Evolutionary conservation across 2,329 filamentous ascomycete species (phyloP).

Genomic region (Emmonsiellopsis sp.): DNA sequence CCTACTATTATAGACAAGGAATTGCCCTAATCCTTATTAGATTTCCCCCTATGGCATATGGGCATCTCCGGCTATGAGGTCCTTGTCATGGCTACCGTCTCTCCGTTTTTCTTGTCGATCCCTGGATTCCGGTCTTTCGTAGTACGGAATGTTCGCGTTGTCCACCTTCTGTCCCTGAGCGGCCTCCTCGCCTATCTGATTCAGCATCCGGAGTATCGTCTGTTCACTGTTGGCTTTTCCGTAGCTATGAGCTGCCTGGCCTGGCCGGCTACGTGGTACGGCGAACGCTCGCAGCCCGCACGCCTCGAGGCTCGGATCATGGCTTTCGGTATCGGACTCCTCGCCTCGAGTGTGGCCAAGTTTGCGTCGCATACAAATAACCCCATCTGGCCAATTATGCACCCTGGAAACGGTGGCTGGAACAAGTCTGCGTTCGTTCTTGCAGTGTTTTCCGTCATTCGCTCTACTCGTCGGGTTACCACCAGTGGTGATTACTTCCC

Average conservation of each 20-base stretch:
- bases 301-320: slow-evolving; percentile 74
- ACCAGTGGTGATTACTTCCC: slow-evolving; percentile 41
- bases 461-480: slow-evolving; percentile 62
- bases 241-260: slow-evolving; percentile 71
- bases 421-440: slow-evolving; percentile 74
- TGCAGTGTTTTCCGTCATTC: slow-evolving; percentile 63
- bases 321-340: slow-evolving; percentile 70
- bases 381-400: slow-evolving; percentile 91
- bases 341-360: slow-evolving; percentile 80
- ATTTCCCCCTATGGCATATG: slow-evolving; percentile 98
- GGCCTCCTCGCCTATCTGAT: slow-evolving; percentile 75
- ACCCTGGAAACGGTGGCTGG: slow-evolving; percentile 81
- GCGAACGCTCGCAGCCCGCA: slow-evolving; percentile 62
- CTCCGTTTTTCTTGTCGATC: slow-evolving; percentile 69
- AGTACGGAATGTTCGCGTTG: slow-evolving; percentile 56
- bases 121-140: slow-evolving; percentile 58
- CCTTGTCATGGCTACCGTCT: slow-evolving; percentile 72
- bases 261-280: slow-evolving; percentile 73
- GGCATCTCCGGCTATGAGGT: slow-evolving; percentile 94
- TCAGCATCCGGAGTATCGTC: slow-evolving; percentile 59
- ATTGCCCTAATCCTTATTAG: slow-evolving; percentile 33
- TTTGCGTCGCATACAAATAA: slow-evolving; percentile 94
- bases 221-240: slow-evolving; percentile 72
- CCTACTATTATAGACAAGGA: background rate
- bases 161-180: slow-evolving; percentile 67